These are phyloP conservation scores for Aspergillus transmontanensis DNA, from an alignment of 2,329 filamentous ascomycete genomes.

Conservation along the genomic window DNA sequence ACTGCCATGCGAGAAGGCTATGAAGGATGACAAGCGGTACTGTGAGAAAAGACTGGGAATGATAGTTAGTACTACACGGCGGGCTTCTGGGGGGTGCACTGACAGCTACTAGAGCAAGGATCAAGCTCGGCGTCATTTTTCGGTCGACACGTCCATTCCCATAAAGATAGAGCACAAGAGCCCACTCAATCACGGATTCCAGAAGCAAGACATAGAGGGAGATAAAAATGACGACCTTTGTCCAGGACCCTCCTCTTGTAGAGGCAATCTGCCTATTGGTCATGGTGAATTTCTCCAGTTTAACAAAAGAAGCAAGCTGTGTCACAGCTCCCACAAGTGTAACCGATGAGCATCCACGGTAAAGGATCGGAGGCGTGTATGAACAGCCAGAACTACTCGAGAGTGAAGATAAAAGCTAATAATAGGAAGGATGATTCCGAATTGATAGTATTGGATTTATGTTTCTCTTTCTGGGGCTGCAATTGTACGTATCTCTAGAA, in stretches of 20 bases:
- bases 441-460: not conserved
- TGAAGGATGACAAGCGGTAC: constrained; percentile 40
- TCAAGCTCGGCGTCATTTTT: constrained; percentile 41
- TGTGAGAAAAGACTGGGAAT: constrained; percentile 37
- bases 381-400: not conserved
- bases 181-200: constrained; percentile 38
- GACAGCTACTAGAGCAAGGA: constrained; percentile 40
- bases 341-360: constrained; percentile 6
- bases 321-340: constrained; percentile 5
- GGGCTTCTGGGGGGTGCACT: constrained; percentile 9
- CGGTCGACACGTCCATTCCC: constrained; percentile 37
- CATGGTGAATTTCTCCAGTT: constrained; percentile 10
- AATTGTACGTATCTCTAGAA: not conserved
- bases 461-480: not conserved
- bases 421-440: not conserved
- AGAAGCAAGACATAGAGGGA: constrained; percentile 38
- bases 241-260: constrained; percentile 35
- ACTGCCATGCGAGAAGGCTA: constrained; percentile 43
- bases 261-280: constrained; percentile 12
- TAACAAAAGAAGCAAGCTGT: constrained; percentile 5
- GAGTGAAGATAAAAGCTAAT: not conserved
- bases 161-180: constrained; percentile 39
- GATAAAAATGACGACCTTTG: constrained; percentile 39
- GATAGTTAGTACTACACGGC: not conserved
- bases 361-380: not conserved